Conservation (phyloP, 148 eudicot genomes). For the Silene conica region DNA sequence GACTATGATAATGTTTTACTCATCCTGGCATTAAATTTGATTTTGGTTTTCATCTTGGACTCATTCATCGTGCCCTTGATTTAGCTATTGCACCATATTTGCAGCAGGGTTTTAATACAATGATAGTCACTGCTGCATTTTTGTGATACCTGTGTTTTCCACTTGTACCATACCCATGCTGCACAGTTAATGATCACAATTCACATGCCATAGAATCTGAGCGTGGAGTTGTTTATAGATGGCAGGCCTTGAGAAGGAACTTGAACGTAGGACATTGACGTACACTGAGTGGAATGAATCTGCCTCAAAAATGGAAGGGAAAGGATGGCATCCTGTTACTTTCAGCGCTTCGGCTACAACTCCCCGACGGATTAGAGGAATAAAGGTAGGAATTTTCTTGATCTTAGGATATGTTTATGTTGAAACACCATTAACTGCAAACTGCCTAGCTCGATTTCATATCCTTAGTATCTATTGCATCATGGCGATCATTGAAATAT, state of each 20-base stretch:
- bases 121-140: background rate
- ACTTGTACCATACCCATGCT: background rate
- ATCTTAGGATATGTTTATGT: background rate
- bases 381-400: constrained; percentile 45
- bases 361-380: constrained; percentile 48
- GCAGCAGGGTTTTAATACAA: background rate
- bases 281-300: constrained; percentile 77
- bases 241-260: constrained; percentile 67
- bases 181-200: background rate
- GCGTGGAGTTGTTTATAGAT: constrained; percentile 40
- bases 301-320: constrained; percentile 49
- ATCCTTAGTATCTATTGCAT: too few species aligned
- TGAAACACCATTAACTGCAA: background rate
- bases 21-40: background rate
- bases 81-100: too few species aligned
- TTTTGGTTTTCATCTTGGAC: too few species aligned
- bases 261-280: constrained; percentile 84
- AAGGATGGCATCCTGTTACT: constrained; percentile 92
- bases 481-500: too few species aligned
- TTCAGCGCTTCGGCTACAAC: constrained; percentile 63
- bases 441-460: too few species aligned
- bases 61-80: too few species aligned
- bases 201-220: constrained; percentile 2
- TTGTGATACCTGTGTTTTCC: background rate
- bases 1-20: too few species aligned